Evolutionary conservation across 441 rosid species (phyloP).

Genomic region (Gossypium laxum): DNA sequence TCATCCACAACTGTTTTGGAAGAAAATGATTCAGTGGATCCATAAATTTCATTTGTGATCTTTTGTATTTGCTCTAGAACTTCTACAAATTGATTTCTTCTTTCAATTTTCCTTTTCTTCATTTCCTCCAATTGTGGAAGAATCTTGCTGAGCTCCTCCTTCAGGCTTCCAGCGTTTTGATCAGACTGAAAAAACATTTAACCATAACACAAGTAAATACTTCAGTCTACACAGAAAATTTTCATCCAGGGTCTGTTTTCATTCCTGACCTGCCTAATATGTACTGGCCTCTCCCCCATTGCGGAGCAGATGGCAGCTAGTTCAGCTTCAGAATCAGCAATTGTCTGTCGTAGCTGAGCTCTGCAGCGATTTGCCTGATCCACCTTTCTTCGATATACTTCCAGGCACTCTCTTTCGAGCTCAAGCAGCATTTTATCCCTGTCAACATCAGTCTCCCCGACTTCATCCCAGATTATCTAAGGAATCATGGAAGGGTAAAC

Average conservation of each 20-base stretch:
- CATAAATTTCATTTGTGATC: conserved; percentile 50
- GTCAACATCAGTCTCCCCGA: conserved; percentile 75
- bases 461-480: conserved; percentile 95
- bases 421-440: conserved; percentile 80
- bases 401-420: conserved; percentile 86
- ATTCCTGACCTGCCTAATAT: conserved; percentile 62
- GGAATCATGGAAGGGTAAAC: not conserved
- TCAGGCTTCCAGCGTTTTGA: conserved; percentile 64
- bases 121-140: conserved; percentile 84
- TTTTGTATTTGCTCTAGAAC: conserved; percentile 47
- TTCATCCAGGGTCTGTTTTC: not conserved
- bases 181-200: conserved; percentile 39
- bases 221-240: not conserved
- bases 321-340: conserved; percentile 85
- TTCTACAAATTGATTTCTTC: conserved; percentile 65
- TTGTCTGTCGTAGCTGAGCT: conserved; percentile 68
- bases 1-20: conserved; percentile 40
- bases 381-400: conserved; percentile 85
- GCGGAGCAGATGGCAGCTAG: conserved; percentile 75
- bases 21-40: conserved; percentile 25
- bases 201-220: not conserved
- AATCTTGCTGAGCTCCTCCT: conserved; percentile 60
- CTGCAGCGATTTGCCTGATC: conserved; percentile 73
- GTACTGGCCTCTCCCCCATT: conserved; percentile 80
- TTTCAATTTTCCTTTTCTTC: conserved; percentile 56